phyloP scores from a whole-genome alignment of 805 yeast genomes.

The Suhomyces vadensis region DNA sequence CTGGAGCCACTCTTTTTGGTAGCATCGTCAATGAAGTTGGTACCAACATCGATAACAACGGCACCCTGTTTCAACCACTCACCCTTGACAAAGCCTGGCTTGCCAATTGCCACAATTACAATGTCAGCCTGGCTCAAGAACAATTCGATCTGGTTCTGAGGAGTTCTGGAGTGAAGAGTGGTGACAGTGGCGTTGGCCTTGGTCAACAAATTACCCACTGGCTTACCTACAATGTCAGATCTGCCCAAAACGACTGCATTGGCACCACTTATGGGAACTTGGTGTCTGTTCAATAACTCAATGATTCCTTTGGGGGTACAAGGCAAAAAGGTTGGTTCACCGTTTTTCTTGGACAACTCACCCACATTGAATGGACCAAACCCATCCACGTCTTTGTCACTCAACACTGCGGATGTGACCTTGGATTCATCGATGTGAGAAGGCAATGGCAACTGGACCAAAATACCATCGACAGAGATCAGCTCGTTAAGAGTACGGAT shows the following conservation, averaged over 20 bases:
- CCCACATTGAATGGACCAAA: constrained; percentile 78
- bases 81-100: constrained; percentile 79
- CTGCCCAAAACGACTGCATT: constrained; percentile 84
- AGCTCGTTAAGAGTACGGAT: constrained; percentile 61
- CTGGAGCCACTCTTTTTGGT: constrained; percentile 74
- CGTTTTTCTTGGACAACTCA: constrained; percentile 72
- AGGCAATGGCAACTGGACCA: constrained; percentile 80
- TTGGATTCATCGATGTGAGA: constrained; percentile 64
- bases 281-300: constrained; percentile 58
- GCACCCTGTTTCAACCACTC: constrained; percentile 86
- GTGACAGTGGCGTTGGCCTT: constrained; percentile 78
- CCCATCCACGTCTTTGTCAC: constrained; percentile 80
- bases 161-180: constrained; percentile 67
- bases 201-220: constrained; percentile 69
- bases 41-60: constrained; percentile 92
- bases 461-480: constrained; percentile 63
- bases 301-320: constrained; percentile 85
- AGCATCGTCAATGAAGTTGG: constrained; percentile 79
- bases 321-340: constrained; percentile 69
- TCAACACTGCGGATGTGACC: constrained; percentile 65
- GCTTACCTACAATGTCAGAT: constrained; percentile 84
- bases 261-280: constrained; percentile 58
- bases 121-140: constrained; percentile 72
- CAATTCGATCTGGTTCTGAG: constrained; percentile 47
- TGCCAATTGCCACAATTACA: constrained; percentile 89